Base-by-base conservation (phyloP, 1,139 yeast genomes). In the Geotrichum restrictum region DNA sequence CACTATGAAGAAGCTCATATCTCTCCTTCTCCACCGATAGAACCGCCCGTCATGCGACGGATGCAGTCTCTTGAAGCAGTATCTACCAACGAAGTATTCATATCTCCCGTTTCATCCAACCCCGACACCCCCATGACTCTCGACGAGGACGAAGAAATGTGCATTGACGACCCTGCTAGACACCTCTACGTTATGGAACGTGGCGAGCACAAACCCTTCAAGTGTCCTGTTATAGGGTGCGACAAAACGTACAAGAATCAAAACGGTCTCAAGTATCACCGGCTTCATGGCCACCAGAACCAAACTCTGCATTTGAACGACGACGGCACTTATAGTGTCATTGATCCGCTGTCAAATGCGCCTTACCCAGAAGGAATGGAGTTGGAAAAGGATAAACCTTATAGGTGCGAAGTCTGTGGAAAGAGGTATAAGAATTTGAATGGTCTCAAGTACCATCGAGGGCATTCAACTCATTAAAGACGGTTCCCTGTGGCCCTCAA, bases 1-100 rank as follows among this genome's bases (percentile, higher is more conserved):
- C 98, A 93, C 68, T 94, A 93, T 67, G 98, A 94, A 69, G 98
- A 93, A 69, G 91, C 95, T 41, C 98, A 93, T 69, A 91, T 91
- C 59, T 80, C 86, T 52, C 86, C 88, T 39, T 48, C 78, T 73
- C 81, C 71, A 45, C 76, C 78, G 4, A 72, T 76, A 57, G 82
- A 78, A 56, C 77, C 81, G 33, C 71, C 74, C 10, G 70, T 69
- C 37, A 64, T 69, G 63, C 64, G 74, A 33, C 63, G 74, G 24
- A 62, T 69, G 68, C 72, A 68, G 58, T 63, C 64, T 41, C 60
- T 69, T 29, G 93, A 85, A 63, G 83, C 89, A 1, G 93, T 85
- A 2, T 80, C 87, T n/a, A 88, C 96, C 13, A 88, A 86, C 64
- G 96, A 88, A 66, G 96, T 88, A 55, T 88, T 88, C 65, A 72